These are phyloP conservation scores for Trichaptum fuscoviolaceum DNA, from an alignment of 768 basidiomycete species.

Conservation along the genomic window DNA sequence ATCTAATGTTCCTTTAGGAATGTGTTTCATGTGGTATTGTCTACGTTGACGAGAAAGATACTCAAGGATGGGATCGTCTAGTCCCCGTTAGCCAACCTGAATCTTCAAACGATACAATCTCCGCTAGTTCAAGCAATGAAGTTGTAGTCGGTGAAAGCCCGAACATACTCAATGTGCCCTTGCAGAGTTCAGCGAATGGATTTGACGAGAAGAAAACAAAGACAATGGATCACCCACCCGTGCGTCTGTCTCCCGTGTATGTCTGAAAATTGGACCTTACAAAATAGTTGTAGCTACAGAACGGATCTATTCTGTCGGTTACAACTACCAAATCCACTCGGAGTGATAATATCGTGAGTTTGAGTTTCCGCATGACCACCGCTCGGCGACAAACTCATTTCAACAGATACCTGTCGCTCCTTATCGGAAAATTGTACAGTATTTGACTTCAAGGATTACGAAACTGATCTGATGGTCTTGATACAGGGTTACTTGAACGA, in stretches of 20 bases:
- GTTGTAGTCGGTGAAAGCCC: neutral
- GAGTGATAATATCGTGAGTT: neutral
- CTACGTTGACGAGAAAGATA: slow-evolving; percentile 51
- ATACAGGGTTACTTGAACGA: neutral
- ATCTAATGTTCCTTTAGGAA: slow-evolving; percentile 41
- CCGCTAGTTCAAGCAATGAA: neutral
- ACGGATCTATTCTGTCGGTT: neutral
- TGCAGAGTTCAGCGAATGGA: neutral
- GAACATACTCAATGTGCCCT: neutral
- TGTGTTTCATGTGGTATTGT: slow-evolving; percentile 70
- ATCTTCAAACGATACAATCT: neutral
- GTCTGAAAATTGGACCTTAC: neutral
- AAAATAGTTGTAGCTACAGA: neutral
- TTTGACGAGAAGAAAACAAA: neutral
- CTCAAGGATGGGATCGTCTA: slow-evolving; percentile 43
- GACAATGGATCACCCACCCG: neutral
- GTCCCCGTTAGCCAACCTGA: slow-evolving; percentile 17
- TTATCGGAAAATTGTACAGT: neutral
- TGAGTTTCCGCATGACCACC: neutral
- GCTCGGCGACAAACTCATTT: neutral
- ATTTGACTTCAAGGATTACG: neutral
- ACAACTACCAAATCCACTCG: neutral
- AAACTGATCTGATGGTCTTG: neutral
- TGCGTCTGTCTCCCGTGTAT: neutral
- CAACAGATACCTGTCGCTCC: neutral